Evolutionary conservation across 768 basidiomycete species (phyloP), one percentile per base, ranked within the genome.

Genomic region (Suillus subalutaceus): DNA sequence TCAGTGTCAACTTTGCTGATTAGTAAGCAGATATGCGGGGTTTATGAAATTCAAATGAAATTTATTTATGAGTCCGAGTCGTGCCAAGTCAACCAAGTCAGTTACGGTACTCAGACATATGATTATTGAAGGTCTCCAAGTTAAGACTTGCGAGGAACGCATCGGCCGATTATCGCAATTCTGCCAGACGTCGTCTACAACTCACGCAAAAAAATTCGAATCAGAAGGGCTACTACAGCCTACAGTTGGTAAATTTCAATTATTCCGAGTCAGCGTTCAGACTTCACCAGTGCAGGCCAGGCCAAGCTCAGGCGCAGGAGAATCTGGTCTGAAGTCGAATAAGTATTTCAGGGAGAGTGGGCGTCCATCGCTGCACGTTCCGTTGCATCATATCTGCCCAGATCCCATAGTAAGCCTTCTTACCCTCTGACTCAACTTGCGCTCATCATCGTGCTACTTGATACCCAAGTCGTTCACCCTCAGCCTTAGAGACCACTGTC

Each of bases 11-110:
- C 50, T 52, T 52, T 8, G 26, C 6, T 16, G 23, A 52, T 52
- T 15, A 52, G 50, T 52, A 52, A 52, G 50, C 50, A 16, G 3
- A 13, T 13, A 13, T 48, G 8, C 20, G n/a, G 46, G 48, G 12
- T 48, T 46, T 12, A 23, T 44, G 43, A 44, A 44, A 44, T 44
- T 44, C 10, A 43, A 43, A 43, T 44, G 43, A 43, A 43, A n/a
- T 48, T 48, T 10, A n/a, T 48, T 48, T n/a, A 48, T 48, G 48
- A 48, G 46, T 48, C 48, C 48, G 48, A 48, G 48, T 23, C 46
- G 46, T 48, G 46, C 46, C n/a, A 48, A 48, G 46, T 46, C 44
- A 12, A 18, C n/a, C n/a, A 48, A 48, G 46, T 46, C 44, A 12
- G 44, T 46, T 18, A 46, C 8, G 20, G 44, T 43, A 9, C 43